These are phyloP conservation scores for Colletotrichum godetiae DNA, from an alignment of 2,329 filamentous ascomycete genomes.

Conservation along the genomic window DNA sequence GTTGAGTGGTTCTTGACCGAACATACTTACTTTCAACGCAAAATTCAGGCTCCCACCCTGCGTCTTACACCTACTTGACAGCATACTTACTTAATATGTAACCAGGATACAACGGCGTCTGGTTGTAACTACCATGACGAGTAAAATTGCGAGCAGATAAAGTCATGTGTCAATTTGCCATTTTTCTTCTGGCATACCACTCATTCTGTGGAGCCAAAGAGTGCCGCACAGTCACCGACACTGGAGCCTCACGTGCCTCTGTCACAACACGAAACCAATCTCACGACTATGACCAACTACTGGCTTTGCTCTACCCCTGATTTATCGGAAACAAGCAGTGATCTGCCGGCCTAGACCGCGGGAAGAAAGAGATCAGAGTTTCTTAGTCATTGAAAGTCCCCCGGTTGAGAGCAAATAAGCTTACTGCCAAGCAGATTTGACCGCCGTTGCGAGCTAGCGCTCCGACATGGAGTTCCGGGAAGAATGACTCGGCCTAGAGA, in stretches of 20 bases:
- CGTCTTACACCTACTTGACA: too few relatives aligned
- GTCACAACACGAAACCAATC: neutral
- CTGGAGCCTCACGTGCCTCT: too few relatives aligned
- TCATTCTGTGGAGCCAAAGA: neutral
- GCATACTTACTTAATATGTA: too few relatives aligned
- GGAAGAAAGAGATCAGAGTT: neutral
- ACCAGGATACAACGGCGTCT: too few relatives aligned
- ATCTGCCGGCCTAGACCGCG: neutral
- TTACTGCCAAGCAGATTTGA: neutral
- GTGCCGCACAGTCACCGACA: neutral
- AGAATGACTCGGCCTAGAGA: neutral
- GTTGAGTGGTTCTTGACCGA: too few relatives aligned
- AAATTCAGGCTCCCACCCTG: too few relatives aligned
- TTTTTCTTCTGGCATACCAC: too few relatives aligned
- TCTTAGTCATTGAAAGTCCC: neutral
- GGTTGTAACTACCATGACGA: too few relatives aligned
- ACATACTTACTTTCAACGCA: too few relatives aligned
- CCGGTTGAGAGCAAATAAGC: neutral
- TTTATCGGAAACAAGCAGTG: neutral
- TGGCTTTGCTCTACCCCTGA: neutral
- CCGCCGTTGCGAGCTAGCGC: neutral
- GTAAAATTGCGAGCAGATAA: too few relatives aligned
- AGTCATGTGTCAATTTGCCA: too few relatives aligned
- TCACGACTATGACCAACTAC: neutral
- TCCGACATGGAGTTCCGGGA: neutral